Conservation (phyloP, 2,329 filamentous ascomycete genomes). For the Xylariaceae sp. region DNA sequence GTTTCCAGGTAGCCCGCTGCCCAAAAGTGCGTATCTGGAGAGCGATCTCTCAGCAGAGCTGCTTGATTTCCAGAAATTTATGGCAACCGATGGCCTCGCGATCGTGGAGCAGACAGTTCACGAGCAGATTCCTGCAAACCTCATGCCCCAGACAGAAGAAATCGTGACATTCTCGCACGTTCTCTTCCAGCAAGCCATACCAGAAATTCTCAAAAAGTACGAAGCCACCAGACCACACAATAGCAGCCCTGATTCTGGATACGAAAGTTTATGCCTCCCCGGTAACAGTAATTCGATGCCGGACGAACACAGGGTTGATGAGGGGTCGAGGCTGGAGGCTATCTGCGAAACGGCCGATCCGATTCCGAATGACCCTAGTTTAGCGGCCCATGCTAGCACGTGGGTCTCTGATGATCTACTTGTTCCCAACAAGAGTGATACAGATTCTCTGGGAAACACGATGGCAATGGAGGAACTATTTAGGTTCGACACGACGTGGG, state of each 20-base stretch:
- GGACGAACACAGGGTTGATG: neutral
- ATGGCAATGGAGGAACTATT: too few species aligned
- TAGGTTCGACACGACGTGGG: too few species aligned
- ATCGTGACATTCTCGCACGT: slow-evolving; percentile 1
- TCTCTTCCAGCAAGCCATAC: slow-evolving; percentile 10
- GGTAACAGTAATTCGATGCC: neutral
- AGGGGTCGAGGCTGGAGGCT: neutral
- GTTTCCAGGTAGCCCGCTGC: slow-evolving; percentile 19
- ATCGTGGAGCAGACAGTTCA: slow-evolving; percentile 7
- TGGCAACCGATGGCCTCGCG: slow-evolving; percentile 5
- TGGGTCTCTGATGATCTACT: too few species aligned
- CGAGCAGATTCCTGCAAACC: slow-evolving; percentile 3
- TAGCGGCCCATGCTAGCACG: too few species aligned
- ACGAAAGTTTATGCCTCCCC: neutral
- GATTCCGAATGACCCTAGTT: too few species aligned
- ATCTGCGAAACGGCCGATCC: neutral
- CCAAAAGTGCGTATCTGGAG: neutral
- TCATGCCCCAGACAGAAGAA: slow-evolving; percentile 5
- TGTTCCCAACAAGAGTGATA: too few species aligned
- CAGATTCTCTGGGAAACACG: too few species aligned
- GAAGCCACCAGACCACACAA: neutral
- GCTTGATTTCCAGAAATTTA: slow-evolving; percentile 6
- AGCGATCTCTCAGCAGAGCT: slow-evolving; percentile 1
- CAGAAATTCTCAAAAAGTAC: slow-evolving; percentile 2
- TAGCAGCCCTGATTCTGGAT: neutral